Evolutionary conservation across 306 rosid genomes (phyloP).

Genomic region (Cicer judaicum): DNA sequence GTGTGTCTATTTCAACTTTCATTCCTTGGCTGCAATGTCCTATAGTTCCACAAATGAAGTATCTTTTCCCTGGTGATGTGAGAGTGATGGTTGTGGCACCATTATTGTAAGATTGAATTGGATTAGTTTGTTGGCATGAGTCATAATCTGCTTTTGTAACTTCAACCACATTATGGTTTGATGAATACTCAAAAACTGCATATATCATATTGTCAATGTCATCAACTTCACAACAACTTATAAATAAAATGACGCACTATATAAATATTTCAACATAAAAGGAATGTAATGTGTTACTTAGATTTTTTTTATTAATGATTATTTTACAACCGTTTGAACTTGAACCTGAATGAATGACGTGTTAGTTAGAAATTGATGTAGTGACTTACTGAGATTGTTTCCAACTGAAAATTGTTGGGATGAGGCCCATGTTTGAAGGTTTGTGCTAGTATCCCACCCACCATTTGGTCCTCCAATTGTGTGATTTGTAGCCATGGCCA

Average conservation of each 20-base stretch:
- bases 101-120: conserved; percentile 60
- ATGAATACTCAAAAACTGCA: conserved; percentile 75
- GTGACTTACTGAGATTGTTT: conserved; percentile 73
- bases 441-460: conserved; percentile 65
- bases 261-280: conserved; percentile 15
- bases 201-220: conserved; percentile 30
- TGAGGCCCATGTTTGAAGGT: conserved; percentile 70
- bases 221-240: conserved; percentile 4
- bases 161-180: conserved; percentile 77
- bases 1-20: conserved; percentile 76
- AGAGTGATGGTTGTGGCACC: conserved; percentile 73
- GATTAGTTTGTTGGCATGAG: conserved; percentile 60
- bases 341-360: too few species aligned
- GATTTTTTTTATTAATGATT: too few species aligned
- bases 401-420: conserved; percentile 61
- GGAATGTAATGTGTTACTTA: neutral
- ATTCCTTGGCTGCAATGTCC: conserved; percentile 85
- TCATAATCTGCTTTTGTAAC: conserved; percentile 77
- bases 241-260: neutral
- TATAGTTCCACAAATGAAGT: conserved; percentile 74
- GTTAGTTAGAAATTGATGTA: conserved; percentile 25
- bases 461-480: conserved; percentile 75
- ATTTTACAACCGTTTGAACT: too few species aligned
- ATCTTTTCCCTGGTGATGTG: conserved; percentile 69
- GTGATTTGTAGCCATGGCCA: conserved; percentile 59